These are phyloP conservation scores for Martiniozyma abietophila DNA, from an alignment of 805 yeast species.

Conservation along the genomic window DNA sequence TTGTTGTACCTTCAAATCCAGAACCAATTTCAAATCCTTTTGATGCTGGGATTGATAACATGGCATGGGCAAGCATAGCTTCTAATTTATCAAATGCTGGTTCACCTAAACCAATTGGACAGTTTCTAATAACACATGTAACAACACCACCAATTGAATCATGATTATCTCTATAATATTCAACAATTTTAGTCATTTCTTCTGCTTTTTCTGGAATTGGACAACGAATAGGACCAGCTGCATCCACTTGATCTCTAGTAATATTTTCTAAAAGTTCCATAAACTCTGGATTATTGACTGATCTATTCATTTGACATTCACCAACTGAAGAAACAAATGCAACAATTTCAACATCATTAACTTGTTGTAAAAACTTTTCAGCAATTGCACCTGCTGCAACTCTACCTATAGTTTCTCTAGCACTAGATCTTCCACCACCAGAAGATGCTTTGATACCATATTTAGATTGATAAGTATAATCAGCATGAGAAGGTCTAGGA, in stretches of 20 bases:
- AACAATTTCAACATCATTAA: slow-evolving; percentile 82
- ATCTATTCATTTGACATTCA: slow-evolving; percentile 63
- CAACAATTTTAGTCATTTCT: slow-evolving; percentile 79
- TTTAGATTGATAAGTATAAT: slow-evolving; percentile 82
- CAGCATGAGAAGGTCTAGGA: slow-evolving; percentile 98
- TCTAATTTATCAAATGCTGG: slow-evolving; percentile 96
- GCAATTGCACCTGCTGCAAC: slow-evolving; percentile 99
- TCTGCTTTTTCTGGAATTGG: slow-evolving; percentile 69
- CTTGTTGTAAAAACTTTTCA: slow-evolving; percentile 73
- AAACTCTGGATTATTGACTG: slow-evolving; percentile 56
- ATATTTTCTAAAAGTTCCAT: slow-evolving; percentile 59
- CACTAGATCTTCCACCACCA: slow-evolving; percentile 96
- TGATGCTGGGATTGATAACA: slow-evolving; percentile 96
- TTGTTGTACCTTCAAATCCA: slow-evolving; percentile 81
- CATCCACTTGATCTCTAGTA: slow-evolving; percentile 84
- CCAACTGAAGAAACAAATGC: slow-evolving; percentile 97
- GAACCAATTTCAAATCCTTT: slow-evolving; percentile 98
- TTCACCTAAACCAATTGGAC: slow-evolving; percentile 95
- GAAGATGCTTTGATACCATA: slow-evolving; percentile 90
- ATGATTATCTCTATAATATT: slow-evolving; percentile 70
- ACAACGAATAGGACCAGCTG: slow-evolving; percentile 85
- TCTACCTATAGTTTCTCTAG: slow-evolving; percentile 97
- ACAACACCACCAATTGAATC: slow-evolving; percentile 98
- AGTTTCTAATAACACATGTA: slow-evolving; percentile 91
- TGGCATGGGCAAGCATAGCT: slow-evolving; percentile 93